Percentiles rank a stretch among this genome's conserved stretches.
Conservation (phyloP, 192 early-diverging fungal species). For the Entrophospora sp. region DNA sequence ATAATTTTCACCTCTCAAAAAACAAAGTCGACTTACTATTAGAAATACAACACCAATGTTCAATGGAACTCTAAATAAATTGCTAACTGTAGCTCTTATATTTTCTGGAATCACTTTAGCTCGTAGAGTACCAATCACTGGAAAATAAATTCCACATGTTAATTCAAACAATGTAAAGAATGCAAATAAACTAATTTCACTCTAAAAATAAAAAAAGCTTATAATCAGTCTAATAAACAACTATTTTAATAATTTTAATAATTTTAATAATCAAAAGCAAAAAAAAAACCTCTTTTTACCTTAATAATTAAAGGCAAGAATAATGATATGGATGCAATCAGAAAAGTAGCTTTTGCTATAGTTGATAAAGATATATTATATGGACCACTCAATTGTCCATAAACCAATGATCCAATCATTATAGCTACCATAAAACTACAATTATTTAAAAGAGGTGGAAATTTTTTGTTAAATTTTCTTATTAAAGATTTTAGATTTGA, state of each 20-base stretch:
- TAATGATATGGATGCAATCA: not conserved
- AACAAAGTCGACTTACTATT: not conserved
- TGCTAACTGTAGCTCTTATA: slow-evolving; percentile 47
- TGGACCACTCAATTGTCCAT: not conserved
- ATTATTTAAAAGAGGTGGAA: not conserved
- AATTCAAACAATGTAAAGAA: slow-evolving; percentile 48
- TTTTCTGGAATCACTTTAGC: slow-evolving; percentile 49
- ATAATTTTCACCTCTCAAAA: too few relatives aligned
- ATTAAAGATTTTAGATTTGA: slow-evolving; percentile 4
- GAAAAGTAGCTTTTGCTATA: not conserved
- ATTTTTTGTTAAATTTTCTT: not conserved
- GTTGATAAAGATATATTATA: slow-evolving; percentile 6
- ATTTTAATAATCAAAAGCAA: not conserved
- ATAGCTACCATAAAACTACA: slow-evolving; percentile 15
- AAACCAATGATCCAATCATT: slow-evolving; percentile 16
- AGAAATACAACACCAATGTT: slow-evolving; percentile 36
- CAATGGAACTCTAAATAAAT: slow-evolving; percentile 55
- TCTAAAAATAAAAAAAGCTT: slow-evolving; percentile 14
- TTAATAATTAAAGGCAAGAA: not conserved
- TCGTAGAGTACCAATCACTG: slow-evolving; percentile 38
- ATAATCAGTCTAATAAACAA: not conserved
- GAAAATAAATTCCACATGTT: slow-evolving; percentile 48
- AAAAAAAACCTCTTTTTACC: not conserved
- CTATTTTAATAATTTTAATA: too few relatives aligned
- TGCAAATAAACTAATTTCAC: slow-evolving; percentile 12